Evolutionary conservation across 2,329 filamentous ascomycete genomes (phyloP).

Genomic region (Aspergillus aculeatus): DNA sequence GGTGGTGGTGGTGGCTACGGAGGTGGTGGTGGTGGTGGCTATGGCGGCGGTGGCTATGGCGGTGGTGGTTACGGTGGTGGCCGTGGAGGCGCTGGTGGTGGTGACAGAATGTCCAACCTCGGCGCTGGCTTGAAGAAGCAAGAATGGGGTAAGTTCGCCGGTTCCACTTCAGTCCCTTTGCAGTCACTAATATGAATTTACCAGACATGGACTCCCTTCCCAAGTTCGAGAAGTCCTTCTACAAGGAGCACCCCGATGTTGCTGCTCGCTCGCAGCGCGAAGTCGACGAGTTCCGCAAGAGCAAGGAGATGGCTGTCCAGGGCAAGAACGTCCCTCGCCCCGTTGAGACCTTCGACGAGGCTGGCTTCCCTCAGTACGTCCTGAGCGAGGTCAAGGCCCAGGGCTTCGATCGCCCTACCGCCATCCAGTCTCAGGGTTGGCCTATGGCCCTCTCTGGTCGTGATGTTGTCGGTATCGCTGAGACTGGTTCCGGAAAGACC

Average conservation of each 20-base stretch:
- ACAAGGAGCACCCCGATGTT: slow-evolving; percentile 89
- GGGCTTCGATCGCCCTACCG: slow-evolving; percentile 88
- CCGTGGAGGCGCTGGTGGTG: slow-evolving; percentile 63
- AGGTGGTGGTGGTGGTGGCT: slow-evolving; percentile 21
- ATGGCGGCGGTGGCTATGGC: slow-evolving; percentile 31
- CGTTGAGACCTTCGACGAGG: slow-evolving; percentile 96
- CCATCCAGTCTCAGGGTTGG: slow-evolving; percentile 98
- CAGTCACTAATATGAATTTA: slow-evolving; percentile 26
- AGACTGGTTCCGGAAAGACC: slow-evolving; percentile 99
- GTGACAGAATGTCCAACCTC: slow-evolving; percentile 92
- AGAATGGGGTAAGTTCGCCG: slow-evolving; percentile 69
- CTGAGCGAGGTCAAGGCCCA: slow-evolving; percentile 99
- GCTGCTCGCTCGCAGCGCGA: slow-evolving; percentile 71
- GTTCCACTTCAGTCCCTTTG: slow-evolving; percentile 1
- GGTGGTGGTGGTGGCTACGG: slow-evolving; percentile 42
- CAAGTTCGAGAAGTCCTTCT: slow-evolving; percentile 99
- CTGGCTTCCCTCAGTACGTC: slow-evolving; percentile 93
- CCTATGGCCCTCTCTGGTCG: slow-evolving; percentile 98
- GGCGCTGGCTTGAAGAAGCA: slow-evolving; percentile 85
- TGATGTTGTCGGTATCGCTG: slow-evolving; percentile 97
- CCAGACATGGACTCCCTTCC: slow-evolving; percentile 74
- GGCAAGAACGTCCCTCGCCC: slow-evolving; percentile 84
- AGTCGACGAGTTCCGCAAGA: slow-evolving; percentile 82
- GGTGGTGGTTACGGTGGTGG: slow-evolving; percentile 38
- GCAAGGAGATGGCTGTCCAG: slow-evolving; percentile 79